A percentile compares a stretch with the other conserved stretches of the same genome.
Conservation (phyloP, 208 protist genomes). For the Trypanosoma conorhini region DNA sequence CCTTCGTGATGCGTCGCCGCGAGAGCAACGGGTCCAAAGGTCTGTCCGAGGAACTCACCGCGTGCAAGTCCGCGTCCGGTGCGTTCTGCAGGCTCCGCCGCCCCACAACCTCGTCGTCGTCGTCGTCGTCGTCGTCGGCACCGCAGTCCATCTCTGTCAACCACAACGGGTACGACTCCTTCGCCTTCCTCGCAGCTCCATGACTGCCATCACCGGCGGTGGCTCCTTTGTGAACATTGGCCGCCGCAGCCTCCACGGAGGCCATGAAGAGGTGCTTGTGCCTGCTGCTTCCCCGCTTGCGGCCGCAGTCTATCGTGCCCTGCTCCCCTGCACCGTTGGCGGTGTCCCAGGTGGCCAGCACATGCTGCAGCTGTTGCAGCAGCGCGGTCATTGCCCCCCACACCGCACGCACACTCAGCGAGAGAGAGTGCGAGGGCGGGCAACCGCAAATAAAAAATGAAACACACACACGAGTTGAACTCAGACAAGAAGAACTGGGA, state of each 20-base stretch:
- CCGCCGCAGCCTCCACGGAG: conserved; percentile 1
- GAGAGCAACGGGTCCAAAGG: neutral
- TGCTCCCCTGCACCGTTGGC: conserved; percentile 1
- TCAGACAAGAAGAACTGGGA: too few relatives aligned
- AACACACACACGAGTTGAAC: too few relatives aligned
- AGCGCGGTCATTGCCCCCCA: conserved; percentile 25
- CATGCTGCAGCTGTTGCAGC: conserved; percentile 52
- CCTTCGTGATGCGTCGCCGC: conserved; percentile 19
- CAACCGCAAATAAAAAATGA: too few relatives aligned
- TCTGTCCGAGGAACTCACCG: neutral
- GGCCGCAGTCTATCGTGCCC: neutral
- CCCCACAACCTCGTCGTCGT: neutral
- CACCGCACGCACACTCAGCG: neutral
- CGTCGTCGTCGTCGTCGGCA: conserved; percentile 3
- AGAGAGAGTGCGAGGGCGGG: neutral
- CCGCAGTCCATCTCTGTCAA: conserved; percentile 3
- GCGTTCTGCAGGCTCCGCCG: too few relatives aligned
- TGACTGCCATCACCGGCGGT: neutral
- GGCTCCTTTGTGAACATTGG: neutral
- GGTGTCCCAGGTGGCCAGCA: conserved; percentile 54
- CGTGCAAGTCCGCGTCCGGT: neutral
- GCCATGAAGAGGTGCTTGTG: conserved; percentile 19
- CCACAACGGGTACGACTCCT: conserved; percentile 6
- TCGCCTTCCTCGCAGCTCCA: neutral
- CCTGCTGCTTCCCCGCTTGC: neutral